These are phyloP conservation scores for Chiua sp. DNA, from an alignment of 1,284 basidiomycete species.

Conservation along the genomic window DNA sequence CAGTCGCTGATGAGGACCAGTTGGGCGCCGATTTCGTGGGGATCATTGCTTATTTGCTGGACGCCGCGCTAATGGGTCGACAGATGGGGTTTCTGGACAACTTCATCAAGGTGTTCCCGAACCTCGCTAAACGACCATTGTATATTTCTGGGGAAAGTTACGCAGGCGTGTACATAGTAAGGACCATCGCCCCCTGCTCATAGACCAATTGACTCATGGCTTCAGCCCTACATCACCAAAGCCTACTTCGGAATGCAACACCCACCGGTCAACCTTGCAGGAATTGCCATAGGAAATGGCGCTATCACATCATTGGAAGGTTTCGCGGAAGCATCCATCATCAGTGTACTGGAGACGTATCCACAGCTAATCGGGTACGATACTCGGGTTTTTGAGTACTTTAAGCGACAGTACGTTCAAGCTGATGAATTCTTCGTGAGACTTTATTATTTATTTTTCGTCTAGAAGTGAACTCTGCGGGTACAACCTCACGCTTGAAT, in stretches of 20 bases:
- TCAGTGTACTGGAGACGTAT: slow-evolving; percentile 67
- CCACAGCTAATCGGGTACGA: slow-evolving; percentile 46
- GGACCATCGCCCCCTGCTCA: slow-evolving; percentile 20
- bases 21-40: slow-evolving; percentile 72
- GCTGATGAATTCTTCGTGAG: background rate
- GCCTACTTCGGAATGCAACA: slow-evolving; percentile 61
- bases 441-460: background rate
- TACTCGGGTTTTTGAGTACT: slow-evolving; percentile 65
- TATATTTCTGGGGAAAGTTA: slow-evolving; percentile 73
- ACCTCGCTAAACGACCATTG: slow-evolving; percentile 62
- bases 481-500: slow-evolving; percentile 72
- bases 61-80: background rate
- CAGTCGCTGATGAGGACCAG: slow-evolving; percentile 68
- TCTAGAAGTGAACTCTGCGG: slow-evolving; percentile 65
- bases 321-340: slow-evolving; percentile 56
- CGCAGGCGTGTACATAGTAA: slow-evolving; percentile 66
- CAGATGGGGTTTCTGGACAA: slow-evolving; percentile 71
- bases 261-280: slow-evolving; percentile 66
- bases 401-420: slow-evolving; percentile 59
- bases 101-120: slow-evolving; percentile 70
- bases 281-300: slow-evolving; percentile 74
- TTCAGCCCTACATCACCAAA: slow-evolving; percentile 72
- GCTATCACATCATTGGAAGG: slow-evolving; percentile 51
- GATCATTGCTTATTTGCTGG: background rate
- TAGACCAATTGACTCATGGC: background rate